Conservation (phyloP, 176 grass and related monocot species). For the Avena atlantica region DNA sequence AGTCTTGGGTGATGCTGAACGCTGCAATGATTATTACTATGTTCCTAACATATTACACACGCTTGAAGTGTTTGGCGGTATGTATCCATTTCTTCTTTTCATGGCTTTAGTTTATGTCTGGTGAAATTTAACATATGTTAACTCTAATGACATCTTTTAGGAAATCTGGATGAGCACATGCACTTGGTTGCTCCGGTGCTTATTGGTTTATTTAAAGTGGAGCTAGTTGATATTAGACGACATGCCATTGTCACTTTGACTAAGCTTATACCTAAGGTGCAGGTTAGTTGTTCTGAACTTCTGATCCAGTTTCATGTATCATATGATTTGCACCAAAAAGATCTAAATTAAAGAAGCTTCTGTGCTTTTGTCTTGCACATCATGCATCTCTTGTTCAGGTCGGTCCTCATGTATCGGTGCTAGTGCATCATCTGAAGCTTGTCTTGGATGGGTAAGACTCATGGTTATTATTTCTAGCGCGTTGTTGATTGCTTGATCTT, state of each 20-base stretch:
- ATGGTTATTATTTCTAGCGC: constrained; percentile 36
- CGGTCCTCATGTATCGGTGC: constrained; percentile 88
- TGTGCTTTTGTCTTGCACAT: constrained; percentile 29
- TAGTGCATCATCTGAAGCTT: constrained; percentile 96
- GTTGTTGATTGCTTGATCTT: neutral
- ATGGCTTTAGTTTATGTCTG: constrained; percentile 10
- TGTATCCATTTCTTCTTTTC: constrained; percentile 26
- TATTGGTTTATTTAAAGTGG: constrained; percentile 97
- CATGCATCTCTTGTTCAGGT: constrained; percentile 61
- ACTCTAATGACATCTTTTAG: constrained; percentile 43
- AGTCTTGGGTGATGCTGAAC: constrained; percentile 95
- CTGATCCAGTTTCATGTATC: constrained; percentile 21
- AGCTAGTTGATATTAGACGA: constrained; percentile 76
- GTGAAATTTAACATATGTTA: constrained; percentile 33
- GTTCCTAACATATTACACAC: constrained; percentile 93
- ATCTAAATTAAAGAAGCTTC: constrained; percentile 27
- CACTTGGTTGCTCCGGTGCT: constrained; percentile 95
- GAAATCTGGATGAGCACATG: constrained; percentile 98
- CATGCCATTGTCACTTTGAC: constrained; percentile 81
- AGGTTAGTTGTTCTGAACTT: constrained; percentile 81
- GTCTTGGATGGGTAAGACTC: constrained; percentile 97
- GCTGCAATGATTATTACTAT: constrained; percentile 95
- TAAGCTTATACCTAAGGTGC: constrained; percentile 94
- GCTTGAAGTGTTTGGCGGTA: constrained; percentile 95
- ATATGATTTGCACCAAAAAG: constrained; percentile 27